Evolutionary conservation across 257 asterid species (phyloP), one percentile per base, ranked within the genome.

Genomic region (Lantana camara): DNA sequence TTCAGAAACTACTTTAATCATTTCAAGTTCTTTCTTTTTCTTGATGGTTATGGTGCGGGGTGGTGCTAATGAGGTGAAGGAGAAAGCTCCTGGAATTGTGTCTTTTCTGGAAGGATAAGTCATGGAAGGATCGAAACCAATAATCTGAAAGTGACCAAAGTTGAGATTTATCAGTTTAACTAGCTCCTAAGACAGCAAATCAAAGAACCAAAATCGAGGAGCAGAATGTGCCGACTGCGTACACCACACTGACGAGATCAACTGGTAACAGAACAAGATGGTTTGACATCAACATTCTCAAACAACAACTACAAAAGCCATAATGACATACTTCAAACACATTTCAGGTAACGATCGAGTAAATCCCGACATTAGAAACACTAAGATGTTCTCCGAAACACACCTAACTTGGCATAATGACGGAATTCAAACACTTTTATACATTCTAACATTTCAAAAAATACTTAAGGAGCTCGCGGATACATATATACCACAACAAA

Each of bases 41-140:
- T 4, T 35, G 15, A 3, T 0, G 15, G 46, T 15, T 6, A 14
- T 11, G 44, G 9, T 11, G n/a, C n/a, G n/a, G n/a, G 9, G 44
- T 11, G 48, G 48, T 4, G 48, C 4, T 15, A 21, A 3, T 4
- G 7, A 19, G 16, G 52, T 15, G 52, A 46, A 1, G 52, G 11
- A 10, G 35, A n/a, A 21, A 49, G 30, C 9, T 22, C 35, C 22
- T 23, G 57, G 22, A 50, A 50, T 22, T 50, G 35, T 3, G 6
- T 50, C 34, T 22, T 49, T 35, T 50, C 57, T 50, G 15, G 42
- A 54, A 54, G 42, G 7, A 16, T 21, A 32, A 30, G 61, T 2
- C 24, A 55, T 68, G 61, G 73, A 51, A 27, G 4, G 12, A 38
- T 24, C 9, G 38, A 23, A 1, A 63, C 65, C 59, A 53, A 49